Percentiles rank a stretch among this genome's conserved stretches.
These are phyloP conservation scores for Haplosporangium gracile DNA, from an alignment of 192 early-diverging fungal genomes.

Conservation along the genomic window DNA sequence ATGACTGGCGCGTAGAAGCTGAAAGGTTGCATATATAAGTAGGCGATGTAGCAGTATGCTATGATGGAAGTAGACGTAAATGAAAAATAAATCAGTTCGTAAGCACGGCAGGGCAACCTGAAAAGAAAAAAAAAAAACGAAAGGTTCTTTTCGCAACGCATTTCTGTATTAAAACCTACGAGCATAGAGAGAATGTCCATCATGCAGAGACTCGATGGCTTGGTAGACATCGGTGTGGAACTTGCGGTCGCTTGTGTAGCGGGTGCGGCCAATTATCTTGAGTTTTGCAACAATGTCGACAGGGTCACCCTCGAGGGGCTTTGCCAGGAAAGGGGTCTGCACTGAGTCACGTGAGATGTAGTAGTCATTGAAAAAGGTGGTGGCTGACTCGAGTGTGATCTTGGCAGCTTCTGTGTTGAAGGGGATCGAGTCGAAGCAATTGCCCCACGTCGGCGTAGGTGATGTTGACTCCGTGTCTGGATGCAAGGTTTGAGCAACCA, in stretches of 20 bases:
- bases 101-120: too few species aligned
- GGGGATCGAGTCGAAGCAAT: conserved; percentile 18
- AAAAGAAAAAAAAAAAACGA: background rate
- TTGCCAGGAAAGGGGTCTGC: conserved; percentile 4
- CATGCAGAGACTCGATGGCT: conserved; percentile 9
- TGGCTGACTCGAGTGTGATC: conserved; percentile 11
- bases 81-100: background rate
- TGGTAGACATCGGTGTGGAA: conserved; percentile 15
- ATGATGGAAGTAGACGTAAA: background rate
- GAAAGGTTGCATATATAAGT: conserved; percentile 18
- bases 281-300: conserved; percentile 20
- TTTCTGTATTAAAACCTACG: conserved; percentile 10
- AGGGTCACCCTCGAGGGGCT: conserved; percentile 12
- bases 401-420: background rate
- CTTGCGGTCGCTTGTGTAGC: conserved; percentile 5
- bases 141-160: background rate
- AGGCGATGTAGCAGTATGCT: conserved; percentile 27
- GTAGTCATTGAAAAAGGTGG: conserved; percentile 24
- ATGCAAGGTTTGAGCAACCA: conserved; percentile 1
- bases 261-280: conserved; percentile 5
- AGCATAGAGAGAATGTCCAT: conserved; percentile 24
- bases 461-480: background rate
- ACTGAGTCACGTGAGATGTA: conserved; percentile 23
- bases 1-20: conserved; percentile 27
- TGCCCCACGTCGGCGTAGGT: conserved; percentile 4